Base-by-base conservation (phyloP, 805 yeast species). In the Starmera pachycereana region DNA sequence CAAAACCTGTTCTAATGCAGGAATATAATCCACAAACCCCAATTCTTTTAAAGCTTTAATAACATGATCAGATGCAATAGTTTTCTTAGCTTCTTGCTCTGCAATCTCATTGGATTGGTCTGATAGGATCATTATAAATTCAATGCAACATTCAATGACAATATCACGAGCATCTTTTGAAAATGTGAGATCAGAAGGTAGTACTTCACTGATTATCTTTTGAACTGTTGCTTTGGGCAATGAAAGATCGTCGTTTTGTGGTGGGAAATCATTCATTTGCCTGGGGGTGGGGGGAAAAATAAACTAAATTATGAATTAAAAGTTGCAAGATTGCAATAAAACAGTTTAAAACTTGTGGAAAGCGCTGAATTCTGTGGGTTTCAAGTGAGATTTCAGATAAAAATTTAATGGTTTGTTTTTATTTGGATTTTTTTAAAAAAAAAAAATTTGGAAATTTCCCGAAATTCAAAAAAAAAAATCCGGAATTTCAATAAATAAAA, bases 31-130 rank as follows among this genome's bases (percentile, higher is more conserved):
- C 27, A 71, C 72, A 60, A 87, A 92, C 25, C 95, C 98, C 40
- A 92, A 68, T 52, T 84, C 95, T 45, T 76, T 79, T 35, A 92
- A 65, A 1, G 97, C 97, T 53, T 81, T 83, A 46, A 90, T 72
- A 32, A 92, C 97, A 57, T 92, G 98, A 58, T 92, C 98, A 2
- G 95, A 82, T 1, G 96, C 95, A 35, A 92, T 92, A 3, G 98
- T 92, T 62, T 92, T 92, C 61, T 92, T 92, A 40, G 94, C 78
- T 57, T 92, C 98, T 52, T 82, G 83, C 52, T 92, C 97, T 1
- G 97, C 97, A 48, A 92, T 88, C 46, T 92, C 97, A 53, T 90
- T 89, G 41, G 90, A 81, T 62, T 88, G 95, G 3, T 95, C 86
- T 10, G 96, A 83, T 34, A 90, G 66, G 43, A 90, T 86, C 95